A percentile compares a stretch with the other conserved stretches of the same genome.
These are phyloP conservation scores for Exophiala sp. DNA, from an alignment of 2,329 filamentous ascomycete species.

Conservation along the genomic window DNA sequence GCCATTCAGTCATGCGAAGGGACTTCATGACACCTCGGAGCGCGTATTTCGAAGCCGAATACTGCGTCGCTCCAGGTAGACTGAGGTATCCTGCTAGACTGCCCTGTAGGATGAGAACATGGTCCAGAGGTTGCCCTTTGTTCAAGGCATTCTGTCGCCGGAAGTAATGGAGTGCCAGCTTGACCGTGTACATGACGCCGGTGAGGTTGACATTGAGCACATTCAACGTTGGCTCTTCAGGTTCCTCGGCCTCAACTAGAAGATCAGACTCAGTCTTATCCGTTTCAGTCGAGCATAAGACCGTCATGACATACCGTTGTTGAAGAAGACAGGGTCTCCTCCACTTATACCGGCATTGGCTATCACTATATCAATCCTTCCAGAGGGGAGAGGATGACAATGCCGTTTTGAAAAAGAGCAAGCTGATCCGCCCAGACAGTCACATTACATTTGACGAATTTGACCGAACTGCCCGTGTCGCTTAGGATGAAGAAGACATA, in stretches of 20 bases:
- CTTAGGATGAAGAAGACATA: no score
- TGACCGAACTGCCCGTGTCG: constrained; percentile 9
- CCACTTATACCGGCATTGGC: constrained; percentile 61
- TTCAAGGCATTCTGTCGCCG: constrained; percentile 28
- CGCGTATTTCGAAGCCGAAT: constrained; percentile 36
- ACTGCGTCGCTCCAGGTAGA: constrained; percentile 33
- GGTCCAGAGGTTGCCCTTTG: constrained; percentile 26
- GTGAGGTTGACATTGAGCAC: constrained; percentile 31
- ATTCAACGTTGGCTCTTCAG: constrained; percentile 33
- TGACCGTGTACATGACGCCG: constrained; percentile 25
- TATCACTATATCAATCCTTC: constrained; percentile 58
- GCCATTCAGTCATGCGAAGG: constrained; percentile 31
- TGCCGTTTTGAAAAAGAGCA: constrained; percentile 56
- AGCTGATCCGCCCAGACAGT: constrained; percentile 60
- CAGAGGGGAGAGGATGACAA: constrained; percentile 48
- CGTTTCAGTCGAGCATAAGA: constrained; percentile 19
- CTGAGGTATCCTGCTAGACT: constrained; percentile 36
- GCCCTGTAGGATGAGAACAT: constrained; percentile 33
- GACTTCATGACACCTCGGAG: constrained; percentile 38
- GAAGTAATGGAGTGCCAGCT: constrained; percentile 34
- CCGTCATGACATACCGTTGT: constrained; percentile 23
- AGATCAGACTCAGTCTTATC: constrained; percentile 37
- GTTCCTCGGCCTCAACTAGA: constrained; percentile 27
- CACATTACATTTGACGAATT: constrained; percentile 49
- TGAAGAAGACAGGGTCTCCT: constrained; percentile 30